A percentile compares a stretch with the other conserved stretches of the same genome.
phyloP scores from a whole-genome alignment of 1,139 yeast genomes.

The Taphrina pruni region DNA sequence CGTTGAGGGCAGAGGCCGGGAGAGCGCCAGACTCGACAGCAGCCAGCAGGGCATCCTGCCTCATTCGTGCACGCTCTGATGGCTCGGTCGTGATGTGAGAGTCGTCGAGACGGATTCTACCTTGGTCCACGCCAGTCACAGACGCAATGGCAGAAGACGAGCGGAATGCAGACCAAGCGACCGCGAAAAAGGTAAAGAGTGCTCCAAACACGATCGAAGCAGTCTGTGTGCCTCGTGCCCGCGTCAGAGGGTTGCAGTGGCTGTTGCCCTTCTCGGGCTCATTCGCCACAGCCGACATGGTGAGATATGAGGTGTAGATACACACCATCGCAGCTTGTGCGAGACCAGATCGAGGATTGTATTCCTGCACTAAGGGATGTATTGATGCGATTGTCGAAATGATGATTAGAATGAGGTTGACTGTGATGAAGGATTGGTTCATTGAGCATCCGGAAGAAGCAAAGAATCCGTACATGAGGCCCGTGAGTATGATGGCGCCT shows the following conservation, averaged over 20 bases:
- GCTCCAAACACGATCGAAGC: slow-evolving; percentile 90
- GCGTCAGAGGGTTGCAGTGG: slow-evolving; percentile 84
- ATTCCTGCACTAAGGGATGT: slow-evolving; percentile 84
- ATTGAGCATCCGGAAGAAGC: slow-evolving; percentile 84
- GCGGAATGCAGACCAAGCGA: slow-evolving; percentile 95
- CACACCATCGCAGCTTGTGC: slow-evolving; percentile 98
- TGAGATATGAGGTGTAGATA: slow-evolving; percentile 86
- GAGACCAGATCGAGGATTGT: slow-evolving; percentile 91
- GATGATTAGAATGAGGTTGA: slow-evolving; percentile 70
- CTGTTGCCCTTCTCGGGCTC: slow-evolving; percentile 83
- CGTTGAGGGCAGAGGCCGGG: slow-evolving; percentile 88
- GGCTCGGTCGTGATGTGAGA: slow-evolving; percentile 61
- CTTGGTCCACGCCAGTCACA: slow-evolving; percentile 36
- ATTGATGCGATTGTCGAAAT: slow-evolving; percentile 74
- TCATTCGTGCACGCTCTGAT: slow-evolving; percentile 68
- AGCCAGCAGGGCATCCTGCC: slow-evolving; percentile 85
- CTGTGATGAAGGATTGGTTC: slow-evolving; percentile 85
- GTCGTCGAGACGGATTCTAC: slow-evolving; percentile 47
- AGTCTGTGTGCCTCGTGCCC: slow-evolving; percentile 89
- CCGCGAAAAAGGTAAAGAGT: slow-evolving; percentile 87
- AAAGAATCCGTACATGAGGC: slow-evolving; percentile 78
- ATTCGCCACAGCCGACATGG: slow-evolving; percentile 91
- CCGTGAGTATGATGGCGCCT: slow-evolving; percentile 71
- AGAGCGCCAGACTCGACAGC: slow-evolving; percentile 90
- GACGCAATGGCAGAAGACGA: slow-evolving; percentile 72